Percentiles rank a stretch among this genome's conserved stretches.
Conservation (phyloP, 495 filamentous ascomycete genomes). For the Lasiosphaeria ovina region DNA sequence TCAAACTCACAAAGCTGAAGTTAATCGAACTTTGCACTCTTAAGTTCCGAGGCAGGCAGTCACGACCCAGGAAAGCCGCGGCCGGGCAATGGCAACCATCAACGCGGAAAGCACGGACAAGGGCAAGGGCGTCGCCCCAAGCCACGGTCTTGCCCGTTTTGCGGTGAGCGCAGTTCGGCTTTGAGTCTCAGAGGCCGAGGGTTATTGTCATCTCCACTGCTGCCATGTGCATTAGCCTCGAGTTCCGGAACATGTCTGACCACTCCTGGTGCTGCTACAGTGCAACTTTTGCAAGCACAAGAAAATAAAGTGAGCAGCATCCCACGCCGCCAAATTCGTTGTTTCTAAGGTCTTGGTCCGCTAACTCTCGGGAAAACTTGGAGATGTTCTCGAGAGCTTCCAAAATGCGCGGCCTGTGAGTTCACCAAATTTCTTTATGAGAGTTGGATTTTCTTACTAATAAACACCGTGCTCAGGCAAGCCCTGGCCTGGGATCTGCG, state of each 20-base stretch:
- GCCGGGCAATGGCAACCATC: too few species aligned
- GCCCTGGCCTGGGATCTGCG: constrained; percentile 24
- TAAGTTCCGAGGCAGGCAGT: too few species aligned
- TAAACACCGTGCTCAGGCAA: background rate
- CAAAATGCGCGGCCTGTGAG: constrained; percentile 22
- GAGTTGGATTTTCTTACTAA: too few species aligned
- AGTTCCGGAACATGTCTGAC: background rate
- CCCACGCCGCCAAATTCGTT: background rate
- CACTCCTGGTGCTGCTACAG: constrained; percentile 2
- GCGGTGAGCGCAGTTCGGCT: background rate
- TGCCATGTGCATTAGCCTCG: too few species aligned
- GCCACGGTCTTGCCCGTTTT: constrained; percentile 4
- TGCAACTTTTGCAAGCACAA: constrained; percentile 25
- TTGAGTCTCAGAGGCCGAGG: too few species aligned
- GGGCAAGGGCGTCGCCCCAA: background rate
- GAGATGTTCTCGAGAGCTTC: constrained; percentile 27
- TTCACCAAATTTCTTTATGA: too few species aligned
- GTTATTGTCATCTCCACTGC: too few species aligned
- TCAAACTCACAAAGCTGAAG: too few species aligned
- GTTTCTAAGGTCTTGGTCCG: too few species aligned
- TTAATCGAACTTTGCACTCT: too few species aligned
- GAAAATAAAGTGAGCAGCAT: constrained; percentile 22
- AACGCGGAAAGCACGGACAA: background rate
- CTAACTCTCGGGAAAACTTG: background rate
- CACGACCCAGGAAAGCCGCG: too few species aligned